Evolutionary conservation across 2,329 filamentous ascomycete species (phyloP), one percentile per base, ranked within the genome.

Genomic region (Calonectria hongkongensis): DNA sequence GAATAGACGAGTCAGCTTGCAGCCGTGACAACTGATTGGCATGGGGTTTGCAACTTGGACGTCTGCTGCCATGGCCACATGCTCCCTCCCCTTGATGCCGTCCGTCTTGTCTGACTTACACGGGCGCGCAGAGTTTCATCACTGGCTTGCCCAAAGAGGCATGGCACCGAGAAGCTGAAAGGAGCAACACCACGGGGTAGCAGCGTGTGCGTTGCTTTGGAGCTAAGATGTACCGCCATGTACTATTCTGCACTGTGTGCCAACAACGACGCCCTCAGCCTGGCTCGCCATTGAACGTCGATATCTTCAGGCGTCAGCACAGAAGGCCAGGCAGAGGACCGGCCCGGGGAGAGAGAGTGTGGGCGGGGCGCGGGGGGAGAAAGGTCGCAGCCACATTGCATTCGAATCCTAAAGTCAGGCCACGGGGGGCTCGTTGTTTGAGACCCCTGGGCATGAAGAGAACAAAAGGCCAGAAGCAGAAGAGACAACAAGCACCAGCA

Each of bases 241-340:
- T 60, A 60, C 54, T 15, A 28, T 30, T 27, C 7, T 18, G 50
- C 36, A 69, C 66, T 64, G 66, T 69, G 66, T 54, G 66, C 56
- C 33, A 36, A 12, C 33, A 10, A 47, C 43, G 28, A 33, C 28
- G 41, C 47, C 18, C 25, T 21, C 36, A 41, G 21, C 58, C 56
- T 54, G 48, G 27, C 45, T 27, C n/a, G n/a, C 27, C 47, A 41
- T 28, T 27, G 25, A 66, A 66, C 50, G 18, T 21, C 27, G 36
- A 69, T 69, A 64, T 64, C 66, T 69, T 64, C 66, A 69, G 28
- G 30, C 36, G 45, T 21, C 50, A 50, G 16, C 56, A 45, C n/a
- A 28, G 12, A 39, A 45, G 28, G n/a, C 30, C 21, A 36, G 10
- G 30, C 27, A 16, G 12, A 25, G 56, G 66, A 64, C 66, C 66